Percentiles rank a stretch among this genome's conserved stretches.
Evolutionary conservation across 1,284 basidiomycete genomes (phyloP).

Genomic region (Pisolithus thermaeus): DNA sequence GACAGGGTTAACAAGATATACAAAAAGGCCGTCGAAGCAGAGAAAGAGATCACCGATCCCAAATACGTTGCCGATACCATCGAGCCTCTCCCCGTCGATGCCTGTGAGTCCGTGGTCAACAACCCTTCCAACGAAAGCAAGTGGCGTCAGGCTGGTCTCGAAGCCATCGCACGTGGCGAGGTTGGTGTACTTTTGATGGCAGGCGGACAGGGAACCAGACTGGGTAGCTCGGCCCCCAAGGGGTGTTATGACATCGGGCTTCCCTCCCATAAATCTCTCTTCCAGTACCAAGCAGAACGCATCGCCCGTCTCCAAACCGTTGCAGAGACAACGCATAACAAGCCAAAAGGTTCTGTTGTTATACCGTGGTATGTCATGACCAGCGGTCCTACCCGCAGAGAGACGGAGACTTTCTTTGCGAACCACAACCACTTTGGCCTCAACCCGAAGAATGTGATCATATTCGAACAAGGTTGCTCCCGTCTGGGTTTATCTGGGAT

Average conservation of each 20-base stretch:
- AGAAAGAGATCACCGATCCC: slow-evolving; percentile 47
- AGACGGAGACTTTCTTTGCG: slow-evolving; percentile 85
- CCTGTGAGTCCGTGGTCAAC: slow-evolving; percentile 60
- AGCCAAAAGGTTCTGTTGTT: slow-evolving; percentile 52
- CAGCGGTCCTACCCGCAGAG: slow-evolving; percentile 86
- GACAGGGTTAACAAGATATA: slow-evolving; percentile 89
- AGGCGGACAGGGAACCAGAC: slow-evolving; percentile 93
- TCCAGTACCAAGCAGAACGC: slow-evolving; percentile 95
- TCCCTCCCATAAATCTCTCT: slow-evolving; percentile 89
- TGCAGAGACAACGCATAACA: slow-evolving; percentile 55
- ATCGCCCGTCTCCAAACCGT: slow-evolving; percentile 80
- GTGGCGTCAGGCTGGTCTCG: slow-evolving; percentile 74
- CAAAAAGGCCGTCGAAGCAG: slow-evolving; percentile 69
- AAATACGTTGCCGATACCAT: slow-evolving; percentile 47
- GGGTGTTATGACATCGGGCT: slow-evolving; percentile 98
- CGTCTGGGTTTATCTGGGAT: background rate
- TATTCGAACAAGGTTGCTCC: slow-evolving; percentile 91
- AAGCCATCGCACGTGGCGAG: slow-evolving; percentile 75
- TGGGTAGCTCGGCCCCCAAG: slow-evolving; percentile 91
- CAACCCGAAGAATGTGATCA: slow-evolving; percentile 72
- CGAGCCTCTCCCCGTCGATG: slow-evolving; percentile 74
- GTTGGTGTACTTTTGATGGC: slow-evolving; percentile 96
- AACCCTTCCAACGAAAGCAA: slow-evolving; percentile 52
- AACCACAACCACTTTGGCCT: slow-evolving; percentile 84
- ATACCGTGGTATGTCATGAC: slow-evolving; percentile 99